phyloP scores from a whole-genome alignment of 163 green algal genomes.

The Chloroidium sp. region DNA sequence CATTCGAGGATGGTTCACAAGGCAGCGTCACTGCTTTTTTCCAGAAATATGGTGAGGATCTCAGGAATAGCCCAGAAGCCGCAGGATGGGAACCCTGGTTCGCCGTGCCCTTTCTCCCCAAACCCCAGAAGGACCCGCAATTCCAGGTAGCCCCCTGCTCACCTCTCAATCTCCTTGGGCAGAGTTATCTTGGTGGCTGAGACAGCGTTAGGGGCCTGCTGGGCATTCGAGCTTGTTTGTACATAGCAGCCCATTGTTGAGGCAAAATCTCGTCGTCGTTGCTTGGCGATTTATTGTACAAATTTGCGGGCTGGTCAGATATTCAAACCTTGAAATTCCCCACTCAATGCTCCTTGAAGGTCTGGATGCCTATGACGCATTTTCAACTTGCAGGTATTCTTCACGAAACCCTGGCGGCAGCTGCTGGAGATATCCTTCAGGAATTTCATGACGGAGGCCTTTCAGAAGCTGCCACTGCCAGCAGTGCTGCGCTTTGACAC shows the following conservation, averaged over 20 bases:
- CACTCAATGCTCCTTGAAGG: neutral
- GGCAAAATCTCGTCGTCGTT: neutral
- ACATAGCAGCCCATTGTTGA: neutral
- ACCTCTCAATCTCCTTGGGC: neutral
- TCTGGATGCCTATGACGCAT: neutral
- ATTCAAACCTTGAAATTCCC: neutral
- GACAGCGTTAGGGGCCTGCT: neutral
- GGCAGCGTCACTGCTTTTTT: slow-evolving; percentile 41
- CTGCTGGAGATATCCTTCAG: slow-evolving; percentile 33
- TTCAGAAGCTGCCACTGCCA: slow-evolving; percentile 40
- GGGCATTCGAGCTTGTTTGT: neutral
- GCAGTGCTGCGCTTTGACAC: slow-evolving; percentile 45
- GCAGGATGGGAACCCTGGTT: slow-evolving; percentile 35
- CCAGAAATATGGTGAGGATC: slow-evolving; percentile 17
- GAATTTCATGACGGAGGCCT: slow-evolving; percentile 42
- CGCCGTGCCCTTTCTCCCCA: slow-evolving; percentile 31
- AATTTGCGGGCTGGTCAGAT: neutral
- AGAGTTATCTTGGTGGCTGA: neutral
- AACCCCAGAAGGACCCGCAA: slow-evolving; percentile 19
- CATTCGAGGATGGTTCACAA: slow-evolving; percentile 7
- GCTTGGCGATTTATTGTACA: neutral
- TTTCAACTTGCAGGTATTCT: slow-evolving; percentile 31
- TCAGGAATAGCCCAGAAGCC: slow-evolving; percentile 25
- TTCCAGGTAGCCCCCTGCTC: slow-evolving; percentile 25
- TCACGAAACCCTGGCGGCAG: slow-evolving; percentile 37